Base-by-base conservation (phyloP, 768 basidiomycete species). In the Leccinum ochraceum region DNA sequence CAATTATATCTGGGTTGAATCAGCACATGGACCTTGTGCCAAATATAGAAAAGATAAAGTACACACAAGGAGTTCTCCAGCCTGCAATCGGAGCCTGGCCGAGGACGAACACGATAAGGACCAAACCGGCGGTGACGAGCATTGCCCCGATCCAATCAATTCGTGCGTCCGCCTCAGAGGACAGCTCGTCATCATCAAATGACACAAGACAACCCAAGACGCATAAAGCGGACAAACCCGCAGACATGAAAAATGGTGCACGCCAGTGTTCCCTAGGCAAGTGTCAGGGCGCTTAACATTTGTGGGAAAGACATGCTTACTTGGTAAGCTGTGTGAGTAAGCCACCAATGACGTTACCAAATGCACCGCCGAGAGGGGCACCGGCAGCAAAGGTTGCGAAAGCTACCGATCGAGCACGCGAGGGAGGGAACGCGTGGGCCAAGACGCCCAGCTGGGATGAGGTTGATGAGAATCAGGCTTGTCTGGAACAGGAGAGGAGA, bases 311-410 rank as follows among this genome's bases (percentile, higher is more conserved):
- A 11, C 2, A n/a, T 3, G 70, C 76, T 57, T 59, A 81, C 79
- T 54, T 28, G 53, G 75, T 74, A 8, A 79, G 76, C 66, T 92
- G 82, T 0, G 87, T 89, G 20, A 92, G 73, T 1, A 87, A 75
- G n/a, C 90, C 92, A 17, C 93, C 92, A 1, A 92, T 60, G 0
- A 86, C 74, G 32, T 79, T 79, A 1, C 94, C 93, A 14, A 94
- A 74, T 0, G 84, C 88, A 0, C 81, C 89, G 0, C 94, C 94
- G 6, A 95, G 68, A 0, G 94, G 93, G 1, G 89, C 91, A 28
- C 95, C 95, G 0, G 92, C 91, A 1, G 88, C 81, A 64, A 94
- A 95, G 0, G 88, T 86, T 0, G 94, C 84, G 63, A 95, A 96
- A 0, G 92, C 94, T 1, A 85, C 73, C 1, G 90, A 85, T 10